A percentile compares a stretch with the other conserved stretches of the same genome.
These are phyloP conservation scores for Pulveroboletus ravenelii DNA, from an alignment of 768 basidiomycete species.

Conservation along the genomic window DNA sequence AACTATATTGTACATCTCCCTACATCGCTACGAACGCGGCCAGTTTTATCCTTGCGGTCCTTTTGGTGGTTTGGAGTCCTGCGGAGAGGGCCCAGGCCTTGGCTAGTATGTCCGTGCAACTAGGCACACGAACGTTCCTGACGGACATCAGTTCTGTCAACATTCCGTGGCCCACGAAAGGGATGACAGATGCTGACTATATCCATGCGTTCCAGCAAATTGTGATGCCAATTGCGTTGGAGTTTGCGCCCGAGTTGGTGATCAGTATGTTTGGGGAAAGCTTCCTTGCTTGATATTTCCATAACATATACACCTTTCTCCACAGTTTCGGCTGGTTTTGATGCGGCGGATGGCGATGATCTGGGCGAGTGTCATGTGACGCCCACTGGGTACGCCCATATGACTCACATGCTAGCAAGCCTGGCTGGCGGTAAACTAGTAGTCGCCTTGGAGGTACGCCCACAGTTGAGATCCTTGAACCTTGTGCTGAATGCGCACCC, in stretches of 20 bases:
- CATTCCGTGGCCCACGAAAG: constrained; percentile 85
- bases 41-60: constrained; percentile 90
- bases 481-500: not conserved
- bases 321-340: constrained; percentile 95
- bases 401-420: constrained; percentile 94
- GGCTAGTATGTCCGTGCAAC: constrained; percentile 64
- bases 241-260: constrained; percentile 93
- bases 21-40: constrained; percentile 93
- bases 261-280: constrained; percentile 60
- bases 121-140: constrained; percentile 7
- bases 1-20: constrained; percentile 84
- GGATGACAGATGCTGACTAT: constrained; percentile 95
- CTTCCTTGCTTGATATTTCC: not conserved
- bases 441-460: constrained; percentile 83
- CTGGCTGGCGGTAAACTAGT: constrained; percentile 86
- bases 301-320: not conserved
- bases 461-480: constrained; percentile 4
- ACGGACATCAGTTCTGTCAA: constrained; percentile 73
- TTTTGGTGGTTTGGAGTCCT: constrained; percentile 82
- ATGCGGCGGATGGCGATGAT: constrained; percentile 90
- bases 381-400: constrained; percentile 92
- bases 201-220: constrained; percentile 94
- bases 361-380: constrained; percentile 89
- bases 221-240: constrained; percentile 95
- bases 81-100: constrained; percentile 76